Evolutionary conservation across 176 grass and related monocot species (phyloP), one percentile per base, ranked within the genome.

Genomic region (Lolium multiflorum): DNA sequence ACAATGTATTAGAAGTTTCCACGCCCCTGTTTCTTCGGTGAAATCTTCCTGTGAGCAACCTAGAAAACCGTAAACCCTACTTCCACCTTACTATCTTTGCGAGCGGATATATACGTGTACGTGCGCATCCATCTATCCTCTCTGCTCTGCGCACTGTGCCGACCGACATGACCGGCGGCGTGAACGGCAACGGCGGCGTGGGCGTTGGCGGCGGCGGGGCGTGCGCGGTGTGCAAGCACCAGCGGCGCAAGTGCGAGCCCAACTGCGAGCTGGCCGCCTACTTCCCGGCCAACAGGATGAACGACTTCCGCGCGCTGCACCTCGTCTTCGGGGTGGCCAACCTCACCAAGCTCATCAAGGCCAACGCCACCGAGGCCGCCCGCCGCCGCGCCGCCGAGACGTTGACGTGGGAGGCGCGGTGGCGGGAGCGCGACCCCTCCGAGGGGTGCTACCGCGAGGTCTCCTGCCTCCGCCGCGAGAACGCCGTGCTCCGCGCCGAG

Each of bases 151-250:
- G 24, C 44, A 25, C 16, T 13, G 60, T 39, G n/a, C 57, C 5
- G 60, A 7, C 14, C 63, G 76, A 80, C 84, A 92, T 91, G 90
- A 75, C 81, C 39, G 79, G 93, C 76, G 83, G 88, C 67, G 71
- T 79, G 49, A 76, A 58, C 77, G 77, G 77, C 77, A 59, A 43
- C 72, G 72, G 71, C 26, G 3, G 39, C 38, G 67, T 6, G 6
- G 62, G 25, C 22, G 77, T 90, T 10, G 73, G 87, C 28, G 62
- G 61, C 44, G 76, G 87, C 38, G 87, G 93, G 4, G 93, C 93
- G n/a, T 95, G 93, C 85, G 93, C 93, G 3, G 93, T 90, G 59
- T 95, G 93, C 86, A 92, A 92, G 82, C 93, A 95, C 88, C 93
- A 95, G 88, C 88, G 93, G 37, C 82, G 90, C 86, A 95, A 95